A percentile compares a stretch with the other conserved stretches of the same genome.
Conservation (phyloP, 2,329 filamentous ascomycete genomes). For the Colletotrichum abscissum region DNA sequence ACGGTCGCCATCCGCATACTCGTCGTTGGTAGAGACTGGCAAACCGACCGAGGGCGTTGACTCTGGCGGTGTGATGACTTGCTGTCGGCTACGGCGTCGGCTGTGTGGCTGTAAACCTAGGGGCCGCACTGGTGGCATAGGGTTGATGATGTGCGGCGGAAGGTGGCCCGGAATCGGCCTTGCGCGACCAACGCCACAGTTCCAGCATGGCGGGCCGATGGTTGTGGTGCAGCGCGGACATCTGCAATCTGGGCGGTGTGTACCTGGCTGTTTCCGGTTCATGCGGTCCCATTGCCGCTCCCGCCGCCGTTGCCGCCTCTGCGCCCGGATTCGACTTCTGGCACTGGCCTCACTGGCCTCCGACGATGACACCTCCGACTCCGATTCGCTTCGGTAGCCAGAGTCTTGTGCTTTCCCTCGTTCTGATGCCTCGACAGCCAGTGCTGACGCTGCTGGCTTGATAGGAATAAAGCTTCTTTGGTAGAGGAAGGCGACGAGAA, state of each 20-base stretch:
- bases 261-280: conserved; percentile 56
- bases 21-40: conserved; percentile 31
- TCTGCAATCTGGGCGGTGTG: conserved; percentile 56
- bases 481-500: conserved; percentile 62
- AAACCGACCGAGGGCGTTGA: conserved; percentile 26
- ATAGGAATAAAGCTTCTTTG: conserved; percentile 59
- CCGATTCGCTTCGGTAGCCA: conserved; percentile 45
- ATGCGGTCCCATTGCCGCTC: conserved; percentile 50
- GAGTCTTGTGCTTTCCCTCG: conserved; percentile 55
- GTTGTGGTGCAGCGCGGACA: conserved; percentile 53
- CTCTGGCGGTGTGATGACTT: conserved; percentile 29
- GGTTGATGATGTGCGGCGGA: conserved; percentile 34
- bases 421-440: conserved; percentile 51
- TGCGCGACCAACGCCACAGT: conserved; percentile 49
- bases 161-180: conserved; percentile 41
- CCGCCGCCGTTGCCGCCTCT: conserved; percentile 47
- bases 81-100: conserved; percentile 32
- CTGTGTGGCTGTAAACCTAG: conserved; percentile 27
- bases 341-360: conserved; percentile 50
- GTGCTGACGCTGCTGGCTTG: conserved; percentile 52
- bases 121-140: conserved; percentile 22
- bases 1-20: conserved; percentile 42
- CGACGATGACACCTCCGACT: conserved; percentile 46
- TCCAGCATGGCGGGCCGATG: conserved; percentile 53
- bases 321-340: conserved; percentile 46